Conservation (phyloP, 1,284 basidiomycete species). For the Phellopilus nigrolimitatus region DNA sequence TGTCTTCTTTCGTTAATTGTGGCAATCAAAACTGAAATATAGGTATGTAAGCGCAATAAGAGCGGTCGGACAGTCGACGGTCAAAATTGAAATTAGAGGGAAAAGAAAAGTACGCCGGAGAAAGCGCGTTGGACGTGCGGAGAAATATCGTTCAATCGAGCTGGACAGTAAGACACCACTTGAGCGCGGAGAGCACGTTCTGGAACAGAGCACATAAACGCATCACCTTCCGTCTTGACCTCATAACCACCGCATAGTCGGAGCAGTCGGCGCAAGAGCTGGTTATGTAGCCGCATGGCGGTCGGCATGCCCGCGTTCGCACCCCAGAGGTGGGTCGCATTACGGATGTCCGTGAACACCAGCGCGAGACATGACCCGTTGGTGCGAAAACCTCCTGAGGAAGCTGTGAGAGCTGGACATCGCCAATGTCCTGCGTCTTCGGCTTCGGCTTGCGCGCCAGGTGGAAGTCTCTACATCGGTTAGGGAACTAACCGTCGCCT, state of each 20-base stretch:
- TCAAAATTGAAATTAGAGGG: conserved; percentile 76
- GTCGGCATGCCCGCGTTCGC: conserved; percentile 95
- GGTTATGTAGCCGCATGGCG: conserved; percentile 92
- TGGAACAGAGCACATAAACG: conserved; percentile 99
- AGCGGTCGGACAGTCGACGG: no score
- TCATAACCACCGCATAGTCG: conserved; percentile 96
- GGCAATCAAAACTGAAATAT: no score
- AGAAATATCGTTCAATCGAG: conserved; percentile 71
- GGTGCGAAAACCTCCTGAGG: conserved; percentile 86
- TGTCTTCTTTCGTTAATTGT: no score
- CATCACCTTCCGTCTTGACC: conserved; percentile 99
- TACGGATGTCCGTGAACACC: conserved; percentile 98
- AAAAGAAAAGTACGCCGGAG: conserved; percentile 43
- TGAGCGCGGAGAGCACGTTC: conserved; percentile 78
- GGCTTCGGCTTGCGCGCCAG: conserved; percentile 30
- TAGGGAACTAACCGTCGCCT: conserved; percentile 40
- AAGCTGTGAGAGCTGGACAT: conserved; percentile 55
- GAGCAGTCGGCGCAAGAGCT: conserved; percentile 80
- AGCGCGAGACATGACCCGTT: conserved; percentile 85
- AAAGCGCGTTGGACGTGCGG: conserved; percentile 60
- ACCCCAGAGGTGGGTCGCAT: conserved; percentile 97
- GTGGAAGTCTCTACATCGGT: conserved; percentile 39
- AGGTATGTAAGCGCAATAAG: no score
- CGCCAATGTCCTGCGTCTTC: conserved; percentile 44
- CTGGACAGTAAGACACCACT: conserved; percentile 93